Evolutionary conservation across 169 alveolate species (phyloP).

Genomic region (Eimeria necatrix): DNA sequence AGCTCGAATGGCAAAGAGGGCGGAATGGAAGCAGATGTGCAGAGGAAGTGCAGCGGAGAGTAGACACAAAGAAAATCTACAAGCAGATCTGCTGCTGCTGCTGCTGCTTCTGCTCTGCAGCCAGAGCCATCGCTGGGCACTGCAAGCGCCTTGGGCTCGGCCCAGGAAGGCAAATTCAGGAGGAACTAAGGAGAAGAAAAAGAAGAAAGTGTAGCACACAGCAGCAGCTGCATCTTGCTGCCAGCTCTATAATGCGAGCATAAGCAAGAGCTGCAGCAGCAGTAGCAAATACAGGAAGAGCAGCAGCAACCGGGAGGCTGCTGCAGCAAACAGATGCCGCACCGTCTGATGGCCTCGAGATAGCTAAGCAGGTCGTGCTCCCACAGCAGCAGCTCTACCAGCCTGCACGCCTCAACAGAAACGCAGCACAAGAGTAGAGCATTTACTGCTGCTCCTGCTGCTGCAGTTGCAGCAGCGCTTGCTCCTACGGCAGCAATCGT

Average conservation of each 20-base stretch:
- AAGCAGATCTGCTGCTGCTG: background rate
- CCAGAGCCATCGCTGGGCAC: background rate
- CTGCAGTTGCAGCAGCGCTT: background rate
- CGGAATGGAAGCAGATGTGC: background rate
- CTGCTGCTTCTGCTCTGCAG: background rate
- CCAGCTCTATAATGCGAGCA: no score
- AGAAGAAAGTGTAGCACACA: background rate
- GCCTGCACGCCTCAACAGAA: background rate
- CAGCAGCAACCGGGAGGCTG: background rate
- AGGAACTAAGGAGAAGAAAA: background rate
- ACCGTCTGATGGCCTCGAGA: conserved; percentile 34
- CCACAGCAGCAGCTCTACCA: conserved; percentile 49
- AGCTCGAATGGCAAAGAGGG: background rate
- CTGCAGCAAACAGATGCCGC: background rate
- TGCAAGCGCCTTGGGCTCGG: background rate
- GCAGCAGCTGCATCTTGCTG: background rate
- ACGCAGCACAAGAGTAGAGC: background rate
- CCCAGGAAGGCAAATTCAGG: no score
- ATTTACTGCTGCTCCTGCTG: background rate
- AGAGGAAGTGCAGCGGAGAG: no score
- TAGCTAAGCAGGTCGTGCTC: background rate
- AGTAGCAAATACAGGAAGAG: background rate
- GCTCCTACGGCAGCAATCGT: background rate
- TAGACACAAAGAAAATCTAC: no score
- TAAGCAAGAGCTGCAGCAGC: background rate